A percentile compares a stretch with the other conserved stretches of the same genome.
Conservation (phyloP, 805 yeast genomes). For the Metschnikowia continentalis region DNA sequence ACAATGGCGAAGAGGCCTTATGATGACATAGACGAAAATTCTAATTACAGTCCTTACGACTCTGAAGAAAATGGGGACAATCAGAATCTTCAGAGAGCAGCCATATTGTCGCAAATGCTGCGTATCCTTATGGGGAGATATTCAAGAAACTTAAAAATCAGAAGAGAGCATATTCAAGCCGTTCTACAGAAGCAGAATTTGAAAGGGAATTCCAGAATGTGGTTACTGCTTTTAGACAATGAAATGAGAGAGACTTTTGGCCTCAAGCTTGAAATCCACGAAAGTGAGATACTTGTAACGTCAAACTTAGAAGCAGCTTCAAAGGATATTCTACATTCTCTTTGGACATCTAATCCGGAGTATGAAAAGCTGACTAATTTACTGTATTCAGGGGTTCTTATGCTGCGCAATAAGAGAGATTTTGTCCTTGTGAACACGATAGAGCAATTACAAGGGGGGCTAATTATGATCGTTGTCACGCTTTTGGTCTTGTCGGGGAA, state of each 20-base stretch:
- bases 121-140: slow-evolving; percentile 11
- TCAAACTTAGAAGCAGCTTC: slow-evolving; percentile 20
- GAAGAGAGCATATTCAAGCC: slow-evolving; percentile 13
- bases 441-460: slow-evolving; percentile 30
- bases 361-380: background rate
- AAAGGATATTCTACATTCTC: slow-evolving; percentile 21
- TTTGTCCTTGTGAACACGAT: slow-evolving; percentile 20
- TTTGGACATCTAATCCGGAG: slow-evolving; percentile 18
- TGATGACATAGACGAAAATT: background rate
- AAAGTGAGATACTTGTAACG: slow-evolving; percentile 20
- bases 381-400: slow-evolving; percentile 11
- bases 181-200: slow-evolving; percentile 12
- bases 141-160: slow-evolving; percentile 10
- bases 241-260: slow-evolving; percentile 27
- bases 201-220: slow-evolving; percentile 20
- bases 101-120: slow-evolving; percentile 7
- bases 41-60: background rate
- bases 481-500: slow-evolving; percentile 31
- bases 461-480: slow-evolving; percentile 26
- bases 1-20: background rate
- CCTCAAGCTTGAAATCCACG: slow-evolving; percentile 16
- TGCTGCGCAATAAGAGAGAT: slow-evolving; percentile 20
- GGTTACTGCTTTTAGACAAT: slow-evolving; percentile 17
- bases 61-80: background rate
- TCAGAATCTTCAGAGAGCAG: background rate